Evolutionary conservation across 768 basidiomycete genomes (phyloP).

Genomic region (Phallus indusiatus): DNA sequence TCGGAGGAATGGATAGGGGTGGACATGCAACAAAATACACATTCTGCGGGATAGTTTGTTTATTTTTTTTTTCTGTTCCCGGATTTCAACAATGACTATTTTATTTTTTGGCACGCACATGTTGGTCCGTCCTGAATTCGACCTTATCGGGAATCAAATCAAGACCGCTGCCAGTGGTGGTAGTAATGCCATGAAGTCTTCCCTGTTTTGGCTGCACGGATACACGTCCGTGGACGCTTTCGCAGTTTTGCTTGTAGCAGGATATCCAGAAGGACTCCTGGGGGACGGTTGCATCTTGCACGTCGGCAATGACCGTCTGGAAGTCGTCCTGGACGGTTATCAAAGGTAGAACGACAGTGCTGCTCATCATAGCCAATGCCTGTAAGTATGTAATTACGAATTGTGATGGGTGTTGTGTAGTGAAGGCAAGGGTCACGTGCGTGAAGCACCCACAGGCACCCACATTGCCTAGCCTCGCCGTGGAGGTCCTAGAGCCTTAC

Average conservation of each 20-base stretch:
- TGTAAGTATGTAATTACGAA: too few relatives aligned
- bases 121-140: conserved; percentile 27
- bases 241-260: conserved; percentile 45
- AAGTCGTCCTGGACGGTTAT: conserved; percentile 55
- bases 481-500: conserved; percentile 4
- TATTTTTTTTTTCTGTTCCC: not conserved
- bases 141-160: conserved; percentile 36
- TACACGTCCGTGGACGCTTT: conserved; percentile 59
- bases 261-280: conserved; percentile 67
- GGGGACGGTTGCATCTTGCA: conserved; percentile 45
- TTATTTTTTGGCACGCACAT: conserved; percentile 21
- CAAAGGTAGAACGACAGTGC: conserved; percentile 32
- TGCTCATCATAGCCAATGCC: not conserved
- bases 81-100: not conserved
- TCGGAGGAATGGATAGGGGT: conserved; percentile 36
- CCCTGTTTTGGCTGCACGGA: conserved; percentile 39
- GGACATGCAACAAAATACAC: conserved; percentile 39
- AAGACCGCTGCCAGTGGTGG: conserved; percentile 36
- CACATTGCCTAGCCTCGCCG: conserved; percentile 3
- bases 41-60: conserved; percentile 14
- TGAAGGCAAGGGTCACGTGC: not conserved
- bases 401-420: too few relatives aligned
- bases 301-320: conserved; percentile 49
- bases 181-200: conserved; percentile 23
- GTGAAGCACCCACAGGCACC: not conserved